phyloP scores from a whole-genome alignment of 1,284 basidiomycete species.

The Ustilago nuda region DNA sequence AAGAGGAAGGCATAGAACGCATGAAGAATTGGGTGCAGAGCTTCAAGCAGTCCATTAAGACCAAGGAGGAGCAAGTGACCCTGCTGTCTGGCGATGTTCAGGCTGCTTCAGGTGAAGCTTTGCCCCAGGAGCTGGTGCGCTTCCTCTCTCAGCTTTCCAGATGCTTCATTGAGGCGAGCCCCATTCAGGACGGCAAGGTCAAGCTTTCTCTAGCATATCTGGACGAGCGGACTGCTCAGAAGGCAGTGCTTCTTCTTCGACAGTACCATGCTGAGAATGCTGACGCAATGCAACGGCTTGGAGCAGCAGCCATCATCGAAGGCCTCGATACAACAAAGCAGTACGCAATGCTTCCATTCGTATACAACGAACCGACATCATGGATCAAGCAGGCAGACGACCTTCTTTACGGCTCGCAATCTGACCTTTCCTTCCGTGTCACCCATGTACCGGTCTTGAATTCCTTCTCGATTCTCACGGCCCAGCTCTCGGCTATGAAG shows the following conservation, averaged over 20 bases:
- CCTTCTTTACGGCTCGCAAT: slow-evolving; percentile 25
- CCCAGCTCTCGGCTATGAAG: slow-evolving; percentile 23
- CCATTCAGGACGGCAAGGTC: slow-evolving; percentile 25
- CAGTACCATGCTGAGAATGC: slow-evolving; percentile 30
- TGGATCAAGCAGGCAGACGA: slow-evolving; percentile 46
- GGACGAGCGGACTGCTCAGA: slow-evolving; percentile 29
- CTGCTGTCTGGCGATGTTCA: slow-evolving; percentile 18
- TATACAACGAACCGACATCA: slow-evolving; percentile 37
- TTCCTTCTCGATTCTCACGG: slow-evolving; percentile 15
- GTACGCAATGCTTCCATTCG: slow-evolving; percentile 48
- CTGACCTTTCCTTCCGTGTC: slow-evolving; percentile 36
- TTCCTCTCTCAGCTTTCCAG: slow-evolving; percentile 36
- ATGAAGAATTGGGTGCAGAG: slow-evolving; percentile 37
- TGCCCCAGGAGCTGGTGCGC: slow-evolving; percentile 33
- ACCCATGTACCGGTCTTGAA: slow-evolving; percentile 30
- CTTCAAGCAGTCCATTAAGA: slow-evolving; percentile 37
- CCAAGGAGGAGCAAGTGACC: slow-evolving; percentile 22
- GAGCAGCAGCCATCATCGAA: slow-evolving; percentile 28
- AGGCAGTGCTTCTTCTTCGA: slow-evolving; percentile 35
- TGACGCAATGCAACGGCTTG: slow-evolving; percentile 25
- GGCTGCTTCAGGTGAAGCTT: slow-evolving; percentile 3
- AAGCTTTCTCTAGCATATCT: slow-evolving; percentile 28
- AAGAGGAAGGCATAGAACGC: slow-evolving; percentile 30
- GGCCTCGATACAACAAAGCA: slow-evolving; percentile 7
- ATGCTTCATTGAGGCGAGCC: slow-evolving; percentile 43